Percentiles rank a stretch among this genome's conserved stretches.
phyloP scores from a whole-genome alignment of 495 filamentous ascomycete species.

The Penicillium manginii region DNA sequence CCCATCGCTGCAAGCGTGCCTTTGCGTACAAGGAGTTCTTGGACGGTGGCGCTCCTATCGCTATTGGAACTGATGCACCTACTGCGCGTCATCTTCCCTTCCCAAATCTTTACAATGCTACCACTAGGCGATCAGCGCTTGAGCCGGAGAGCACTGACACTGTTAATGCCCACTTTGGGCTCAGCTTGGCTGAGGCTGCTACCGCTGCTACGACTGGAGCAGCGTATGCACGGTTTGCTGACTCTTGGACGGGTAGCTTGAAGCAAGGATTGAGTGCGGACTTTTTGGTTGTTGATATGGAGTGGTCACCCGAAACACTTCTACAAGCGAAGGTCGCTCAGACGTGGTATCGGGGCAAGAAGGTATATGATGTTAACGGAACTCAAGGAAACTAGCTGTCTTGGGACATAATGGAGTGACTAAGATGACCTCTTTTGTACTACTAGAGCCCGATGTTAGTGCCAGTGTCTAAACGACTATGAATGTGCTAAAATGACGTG shows the following conservation, averaged over 20 bases:
- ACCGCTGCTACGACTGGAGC: slow-evolving; percentile 59
- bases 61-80: slow-evolving; percentile 63
- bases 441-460: too few relatives aligned
- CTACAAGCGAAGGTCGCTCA: slow-evolving; percentile 53
- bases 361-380: slow-evolving; percentile 20
- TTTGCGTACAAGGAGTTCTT: slow-evolving; percentile 66
- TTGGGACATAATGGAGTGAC: not conserved
- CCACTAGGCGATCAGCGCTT: slow-evolving; percentile 58
- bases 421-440: not conserved
- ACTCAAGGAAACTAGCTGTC: not conserved
- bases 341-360: slow-evolving; percentile 61
- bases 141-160: slow-evolving; percentile 48
- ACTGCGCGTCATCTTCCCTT: slow-evolving; percentile 59
- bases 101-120: slow-evolving; percentile 60
- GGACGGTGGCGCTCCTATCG: slow-evolving; percentile 57
- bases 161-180: slow-evolving; percentile 57
- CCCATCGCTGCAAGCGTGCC: slow-evolving; percentile 55
- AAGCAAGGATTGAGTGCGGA: slow-evolving; percentile 55
- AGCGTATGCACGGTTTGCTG: slow-evolving; percentile 62
- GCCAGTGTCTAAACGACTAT: too few relatives aligned
- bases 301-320: slow-evolving; percentile 56
- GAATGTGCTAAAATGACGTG: too few relatives aligned
- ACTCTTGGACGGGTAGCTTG: slow-evolving; percentile 56
- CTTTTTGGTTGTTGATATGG: slow-evolving; percentile 62
- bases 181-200: slow-evolving; percentile 55